phyloP scores from a whole-genome alignment of 352 stramenopile species.

The Thalassiosira tumida region DNA sequence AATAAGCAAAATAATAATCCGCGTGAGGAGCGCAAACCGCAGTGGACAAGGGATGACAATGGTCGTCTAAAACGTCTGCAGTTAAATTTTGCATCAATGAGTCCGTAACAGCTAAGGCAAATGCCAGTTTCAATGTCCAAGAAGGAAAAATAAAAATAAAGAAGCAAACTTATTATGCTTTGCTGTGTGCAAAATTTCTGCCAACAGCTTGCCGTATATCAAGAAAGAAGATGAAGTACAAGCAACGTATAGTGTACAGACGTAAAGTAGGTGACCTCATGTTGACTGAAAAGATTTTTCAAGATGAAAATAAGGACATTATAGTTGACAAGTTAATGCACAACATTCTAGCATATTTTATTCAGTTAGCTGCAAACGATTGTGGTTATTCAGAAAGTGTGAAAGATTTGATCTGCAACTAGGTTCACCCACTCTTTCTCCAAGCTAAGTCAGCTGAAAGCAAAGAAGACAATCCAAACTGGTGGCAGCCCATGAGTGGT shows the following conservation, averaged over 20 bases:
- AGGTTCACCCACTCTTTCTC: neutral
- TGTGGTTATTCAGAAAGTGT: neutral
- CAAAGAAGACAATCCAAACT: constrained; percentile 41
- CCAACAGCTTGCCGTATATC: neutral
- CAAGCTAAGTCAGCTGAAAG: neutral
- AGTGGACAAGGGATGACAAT: neutral
- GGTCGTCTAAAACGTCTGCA: neutral
- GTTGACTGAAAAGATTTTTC: neutral
- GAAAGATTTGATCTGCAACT: neutral
- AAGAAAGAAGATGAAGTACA: neutral
- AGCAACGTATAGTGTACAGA: neutral
- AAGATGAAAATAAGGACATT: neutral
- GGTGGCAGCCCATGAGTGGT: constrained; percentile 25
- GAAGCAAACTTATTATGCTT: neutral
- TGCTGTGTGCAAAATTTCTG: neutral
- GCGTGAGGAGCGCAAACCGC: neutral
- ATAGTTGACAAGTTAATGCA: neutral
- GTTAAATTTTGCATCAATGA: neutral
- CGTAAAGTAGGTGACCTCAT: neutral
- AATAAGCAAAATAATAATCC: neutral
- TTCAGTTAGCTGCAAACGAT: constrained; percentile 10
- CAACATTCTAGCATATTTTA: neutral
- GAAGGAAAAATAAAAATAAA: neutral
- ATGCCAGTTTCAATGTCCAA: neutral
- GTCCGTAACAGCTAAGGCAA: neutral